phyloP scores from a whole-genome alignment of 345 rosid genomes.

The Citrus glauca region DNA sequence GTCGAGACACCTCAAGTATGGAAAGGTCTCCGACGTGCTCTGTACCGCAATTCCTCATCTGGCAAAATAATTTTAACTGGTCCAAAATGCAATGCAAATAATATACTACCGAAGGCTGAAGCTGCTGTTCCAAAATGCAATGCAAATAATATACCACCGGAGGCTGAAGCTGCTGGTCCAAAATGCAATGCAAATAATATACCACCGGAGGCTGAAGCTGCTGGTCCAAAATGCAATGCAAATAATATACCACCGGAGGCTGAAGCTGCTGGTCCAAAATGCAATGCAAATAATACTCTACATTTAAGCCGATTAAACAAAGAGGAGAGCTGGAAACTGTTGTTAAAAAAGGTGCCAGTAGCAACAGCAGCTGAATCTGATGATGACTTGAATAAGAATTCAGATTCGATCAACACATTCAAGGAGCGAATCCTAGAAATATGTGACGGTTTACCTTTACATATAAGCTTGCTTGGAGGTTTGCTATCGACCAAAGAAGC shows the following conservation, averaged over 20 bases:
- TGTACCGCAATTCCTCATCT: background rate
- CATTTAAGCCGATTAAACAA: background rate
- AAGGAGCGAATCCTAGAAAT: background rate
- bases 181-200: no score
- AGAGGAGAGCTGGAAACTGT: slow-evolving; percentile 1
- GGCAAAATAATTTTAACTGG: background rate
- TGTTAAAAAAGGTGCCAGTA: background rate
- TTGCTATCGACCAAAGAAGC: background rate
- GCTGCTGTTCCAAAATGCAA: no score
- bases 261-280: background rate
- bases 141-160: no score
- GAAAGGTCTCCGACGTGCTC: background rate
- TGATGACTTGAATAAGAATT: no score
- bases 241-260: no score
- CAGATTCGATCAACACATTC: background rate
- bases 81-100: background rate
- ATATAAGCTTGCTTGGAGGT: background rate
- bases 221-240: background rate
- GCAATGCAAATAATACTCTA: background rate
- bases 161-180: background rate
- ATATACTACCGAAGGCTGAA: no score
- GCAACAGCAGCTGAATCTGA: no score
- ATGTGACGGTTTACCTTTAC: background rate
- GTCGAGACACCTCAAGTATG: background rate
- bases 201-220: background rate